Conservation (phyloP, 768 basidiomycete species). For the Tricholoma furcatifolium region DNA sequence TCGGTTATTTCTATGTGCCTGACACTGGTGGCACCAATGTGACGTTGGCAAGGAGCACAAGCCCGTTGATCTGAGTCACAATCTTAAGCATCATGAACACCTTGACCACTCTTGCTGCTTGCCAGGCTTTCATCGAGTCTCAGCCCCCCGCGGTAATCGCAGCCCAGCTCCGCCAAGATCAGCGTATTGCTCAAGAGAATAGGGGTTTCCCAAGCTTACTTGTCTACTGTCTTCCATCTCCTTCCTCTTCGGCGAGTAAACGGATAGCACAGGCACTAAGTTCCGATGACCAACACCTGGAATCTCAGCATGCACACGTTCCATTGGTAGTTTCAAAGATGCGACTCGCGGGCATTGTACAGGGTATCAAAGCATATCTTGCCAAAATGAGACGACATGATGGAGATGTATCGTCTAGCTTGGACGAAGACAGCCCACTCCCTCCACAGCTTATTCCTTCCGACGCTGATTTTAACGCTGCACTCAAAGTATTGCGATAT, state of each 20-base stretch:
- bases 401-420: not conserved
- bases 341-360: conserved; percentile 21
- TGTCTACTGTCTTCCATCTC: conserved; percentile 20
- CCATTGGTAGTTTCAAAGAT: conserved; percentile 23
- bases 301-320: conserved; percentile 12
- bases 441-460: conserved; percentile 23
- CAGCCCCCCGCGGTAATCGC: conserved; percentile 20
- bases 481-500: conserved; percentile 26
- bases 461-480: conserved; percentile 24
- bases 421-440: conserved; percentile 1
- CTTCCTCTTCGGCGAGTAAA: conserved; percentile 13
- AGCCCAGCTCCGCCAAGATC: conserved; percentile 20
- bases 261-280: conserved; percentile 19
- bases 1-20: not conserved
- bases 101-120: conserved; percentile 19
- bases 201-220: conserved; percentile 19
- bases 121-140: conserved; percentile 17
- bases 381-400: conserved; percentile 14
- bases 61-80: not conserved
- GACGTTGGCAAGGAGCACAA: not conserved
- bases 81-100: conserved; percentile 2
- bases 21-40: not conserved
- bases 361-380: conserved; percentile 22
- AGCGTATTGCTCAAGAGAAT: conserved; percentile 18
- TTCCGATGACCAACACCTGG: not conserved